A percentile compares a stretch with the other conserved stretches of the same genome.
phyloP scores from a whole-genome alignment of 2,329 filamentous ascomycete genomes.

The Fusarium denticulatum region DNA sequence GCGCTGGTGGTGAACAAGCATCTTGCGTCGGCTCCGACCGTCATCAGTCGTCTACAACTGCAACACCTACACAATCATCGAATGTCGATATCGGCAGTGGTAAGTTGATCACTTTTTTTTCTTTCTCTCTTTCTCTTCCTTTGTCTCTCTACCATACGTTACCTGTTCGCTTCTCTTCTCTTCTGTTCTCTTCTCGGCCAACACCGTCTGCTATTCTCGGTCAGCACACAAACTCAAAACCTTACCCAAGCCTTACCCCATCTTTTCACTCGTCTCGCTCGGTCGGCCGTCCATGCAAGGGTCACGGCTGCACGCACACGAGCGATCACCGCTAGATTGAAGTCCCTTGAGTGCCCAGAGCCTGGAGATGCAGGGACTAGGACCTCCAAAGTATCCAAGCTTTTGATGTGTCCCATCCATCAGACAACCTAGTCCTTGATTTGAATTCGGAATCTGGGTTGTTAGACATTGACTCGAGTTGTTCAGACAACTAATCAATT shows the following conservation, averaged over 20 bases:
- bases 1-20: constrained; percentile 1
- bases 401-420: constrained; percentile 24
- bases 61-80: background rate
- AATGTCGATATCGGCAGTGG: background rate
- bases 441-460: background rate
- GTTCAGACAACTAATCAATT: background rate
- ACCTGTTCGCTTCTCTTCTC: background rate
- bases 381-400: constrained; percentile 29
- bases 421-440: constrained; percentile 15
- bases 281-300: constrained; percentile 13
- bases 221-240: constrained; percentile 5
- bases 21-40: constrained; percentile 35
- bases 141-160: background rate
- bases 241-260: background rate
- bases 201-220: background rate
- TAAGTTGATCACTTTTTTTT: background rate
- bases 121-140: background rate
- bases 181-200: background rate
- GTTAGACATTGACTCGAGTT: background rate
- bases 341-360: constrained; percentile 26
- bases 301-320: constrained; percentile 30
- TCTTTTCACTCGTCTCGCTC: constrained; percentile 1
- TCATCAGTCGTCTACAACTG: constrained; percentile 5
- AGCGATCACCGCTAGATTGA: constrained; percentile 35
- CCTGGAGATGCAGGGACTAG: constrained; percentile 31